Conservation (phyloP, 441 rosid species). For the Eutrema salsugineum region DNA sequence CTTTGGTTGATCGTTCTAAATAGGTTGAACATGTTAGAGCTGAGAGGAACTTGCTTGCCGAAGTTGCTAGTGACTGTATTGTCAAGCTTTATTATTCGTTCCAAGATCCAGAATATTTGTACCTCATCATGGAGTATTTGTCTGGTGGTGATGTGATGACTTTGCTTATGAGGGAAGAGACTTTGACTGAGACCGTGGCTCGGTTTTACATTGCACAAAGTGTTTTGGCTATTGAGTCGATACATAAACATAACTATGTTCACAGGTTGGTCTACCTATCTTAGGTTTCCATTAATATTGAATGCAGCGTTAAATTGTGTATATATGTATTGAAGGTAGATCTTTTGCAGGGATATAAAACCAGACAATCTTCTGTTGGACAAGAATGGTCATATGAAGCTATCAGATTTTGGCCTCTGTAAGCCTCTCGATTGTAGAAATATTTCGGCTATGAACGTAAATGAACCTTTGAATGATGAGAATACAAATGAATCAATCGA, state of each 20-base stretch:
- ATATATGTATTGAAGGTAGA: constrained; percentile 1
- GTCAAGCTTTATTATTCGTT: constrained; percentile 92
- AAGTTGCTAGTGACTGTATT: constrained; percentile 86
- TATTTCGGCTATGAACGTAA: constrained; percentile 67
- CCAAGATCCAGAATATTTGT: constrained; percentile 85
- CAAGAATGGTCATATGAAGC: constrained; percentile 89
- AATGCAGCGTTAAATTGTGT: background rate
- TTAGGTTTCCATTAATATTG: background rate
- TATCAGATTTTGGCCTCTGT: constrained; percentile 99
- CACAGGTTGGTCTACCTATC: constrained; percentile 64
- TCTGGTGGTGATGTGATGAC: constrained; percentile 99
- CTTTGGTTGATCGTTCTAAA: background rate
- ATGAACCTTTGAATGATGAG: constrained; percentile 68
- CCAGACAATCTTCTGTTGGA: constrained; percentile 94
- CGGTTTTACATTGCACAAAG: constrained; percentile 92
- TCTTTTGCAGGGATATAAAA: constrained; percentile 77
- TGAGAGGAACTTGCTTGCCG: constrained; percentile 97
- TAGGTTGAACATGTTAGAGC: constrained; percentile 98
- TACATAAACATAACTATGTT: constrained; percentile 87
- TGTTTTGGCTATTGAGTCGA: constrained; percentile 91
- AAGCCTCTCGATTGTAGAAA: constrained; percentile 88
- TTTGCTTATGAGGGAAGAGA: constrained; percentile 91
- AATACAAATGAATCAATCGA: constrained; percentile 75
- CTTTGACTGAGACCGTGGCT: constrained; percentile 89
- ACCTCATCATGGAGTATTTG: constrained; percentile 93